phyloP scores from a whole-genome alignment of 805 yeast species.

The Metschnikowia kofuensis region DNA sequence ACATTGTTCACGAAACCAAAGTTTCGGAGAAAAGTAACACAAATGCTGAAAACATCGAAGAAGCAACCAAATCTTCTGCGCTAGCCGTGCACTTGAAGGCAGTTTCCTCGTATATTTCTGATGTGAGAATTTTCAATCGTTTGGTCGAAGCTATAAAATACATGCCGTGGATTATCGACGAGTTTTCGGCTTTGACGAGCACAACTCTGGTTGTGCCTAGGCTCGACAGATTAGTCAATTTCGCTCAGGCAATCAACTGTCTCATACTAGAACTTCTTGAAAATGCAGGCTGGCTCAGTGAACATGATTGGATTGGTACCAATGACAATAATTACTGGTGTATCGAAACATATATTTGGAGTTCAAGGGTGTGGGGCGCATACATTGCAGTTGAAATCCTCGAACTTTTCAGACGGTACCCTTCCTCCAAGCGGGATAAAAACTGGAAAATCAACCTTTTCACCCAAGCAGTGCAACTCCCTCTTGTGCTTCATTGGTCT shows the following conservation, averaged over 20 bases:
- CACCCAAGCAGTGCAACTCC: constrained; percentile 38
- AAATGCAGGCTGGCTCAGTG: constrained; percentile 45
- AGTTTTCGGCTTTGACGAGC: constrained; percentile 27
- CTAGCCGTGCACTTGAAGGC: constrained; percentile 36
- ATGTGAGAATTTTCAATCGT: constrained; percentile 41
- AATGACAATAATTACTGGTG: constrained; percentile 40
- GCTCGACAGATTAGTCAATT: constrained; percentile 33
- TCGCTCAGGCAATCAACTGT: constrained; percentile 40
- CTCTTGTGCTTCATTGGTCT: constrained; percentile 45
- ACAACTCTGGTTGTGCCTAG: constrained; percentile 26
- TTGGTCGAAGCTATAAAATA: constrained; percentile 40
- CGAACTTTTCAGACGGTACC: constrained; percentile 41
- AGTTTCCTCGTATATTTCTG: constrained; percentile 37
- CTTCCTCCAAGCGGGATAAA: constrained; percentile 33
- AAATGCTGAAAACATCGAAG: neutral
- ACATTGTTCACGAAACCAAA: neutral
- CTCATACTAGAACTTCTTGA: constrained; percentile 39
- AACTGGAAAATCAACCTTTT: constrained; percentile 36
- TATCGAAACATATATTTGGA: constrained; percentile 43
- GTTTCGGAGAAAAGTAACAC: neutral
- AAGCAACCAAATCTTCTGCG: constrained; percentile 10
- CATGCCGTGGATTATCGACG: constrained; percentile 45
- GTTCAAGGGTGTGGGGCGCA: constrained; percentile 44
- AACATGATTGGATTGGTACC: constrained; percentile 45
- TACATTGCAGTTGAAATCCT: constrained; percentile 38